Evolutionary conservation across 2,329 filamentous ascomycete species (phyloP), one percentile per base, ranked within the genome.

Genomic region (Aspergillus uvarum): DNA sequence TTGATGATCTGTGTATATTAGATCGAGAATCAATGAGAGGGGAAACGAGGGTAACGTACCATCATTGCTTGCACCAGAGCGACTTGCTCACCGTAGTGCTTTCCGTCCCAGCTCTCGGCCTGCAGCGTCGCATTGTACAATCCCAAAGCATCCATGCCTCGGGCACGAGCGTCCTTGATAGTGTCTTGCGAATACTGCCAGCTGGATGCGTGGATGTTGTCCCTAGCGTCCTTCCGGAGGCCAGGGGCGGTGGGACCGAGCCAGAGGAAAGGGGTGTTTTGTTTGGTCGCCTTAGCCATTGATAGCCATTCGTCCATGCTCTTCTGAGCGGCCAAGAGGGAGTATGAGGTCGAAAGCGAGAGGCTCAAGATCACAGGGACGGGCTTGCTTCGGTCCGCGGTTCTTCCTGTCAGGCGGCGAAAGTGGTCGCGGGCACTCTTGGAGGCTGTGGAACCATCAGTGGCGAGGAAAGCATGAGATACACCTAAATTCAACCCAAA

Each of bases 61-160:
- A 78, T 78, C 77, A 78, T 77, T 47, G 76, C 78, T 65, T 79
- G 74, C 42, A 79, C 75, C 60, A 81, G 59, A 7, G 74, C 74
- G 24, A 79, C 75, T 55, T 71, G 74, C 60, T 75, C 72, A 3
- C 74, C 76, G 65, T 77, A 79, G 54, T 64, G 64, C 51, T 68
- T 67, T 2, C 77, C 77, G 65, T 79, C 76, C 66, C 64, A 72
- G 56, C 72, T 77, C 11, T 65, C 68, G 12, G 75, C 77, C 60
- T 79, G 76, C 42, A 78, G 60, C 0, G 77, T 80, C 54, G 77
- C 66, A 66, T 80, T 81, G 63, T 76, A 80, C 72, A 81, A 72
- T 10, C 72, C 72, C 54, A 81, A 63, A 19, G 76, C 66, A 53
- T 81, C 79, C 58, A 80, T 68, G 21, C 74, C 72, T 59, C 70